Conservation (phyloP, 2,329 filamentous ascomycete species). For the Trichoderma atrobrunneum region DNA sequence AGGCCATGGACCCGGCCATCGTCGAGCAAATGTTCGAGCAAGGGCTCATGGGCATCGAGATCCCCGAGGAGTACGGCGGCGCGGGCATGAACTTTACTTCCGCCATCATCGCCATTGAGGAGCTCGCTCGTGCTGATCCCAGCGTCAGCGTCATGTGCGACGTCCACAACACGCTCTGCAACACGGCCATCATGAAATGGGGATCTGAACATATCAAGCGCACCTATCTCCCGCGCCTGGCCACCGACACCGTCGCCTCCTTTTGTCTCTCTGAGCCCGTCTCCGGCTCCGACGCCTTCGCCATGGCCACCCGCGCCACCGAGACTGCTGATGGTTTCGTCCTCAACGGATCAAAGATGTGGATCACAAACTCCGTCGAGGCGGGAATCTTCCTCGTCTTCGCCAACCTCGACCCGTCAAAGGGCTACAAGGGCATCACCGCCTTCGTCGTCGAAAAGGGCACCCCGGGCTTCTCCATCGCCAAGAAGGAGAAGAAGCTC, state of each 20-base stretch:
- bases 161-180: slow-evolving; percentile 97
- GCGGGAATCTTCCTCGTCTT: slow-evolving; percentile 96
- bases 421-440: slow-evolving; percentile 95
- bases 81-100: slow-evolving; percentile 98
- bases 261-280: slow-evolving; percentile 93
- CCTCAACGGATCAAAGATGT: slow-evolving; percentile 96
- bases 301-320: slow-evolving; percentile 83
- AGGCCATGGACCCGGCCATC: slow-evolving; percentile 83
- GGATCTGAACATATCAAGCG: slow-evolving; percentile 74
- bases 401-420: slow-evolving; percentile 86
- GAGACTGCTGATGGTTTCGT: slow-evolving; percentile 81
- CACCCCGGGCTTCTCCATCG: slow-evolving; percentile 84
- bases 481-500: slow-evolving; percentile 99
- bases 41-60: slow-evolving; percentile 95
- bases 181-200: slow-evolving; percentile 86
- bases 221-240: slow-evolving; percentile 84
- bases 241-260: slow-evolving; percentile 84
- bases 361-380: slow-evolving; percentile 98
- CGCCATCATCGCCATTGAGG: slow-evolving; percentile 94
- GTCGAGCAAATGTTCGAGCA: slow-evolving; percentile 97
- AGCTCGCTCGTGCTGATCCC: slow-evolving; percentile 89
- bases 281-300: slow-evolving; percentile 94
- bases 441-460: slow-evolving; percentile 94
- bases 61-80: slow-evolving; percentile 94
- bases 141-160: slow-evolving; percentile 94